Evolutionary conservation across 2,329 filamentous ascomycete genomes (phyloP).

Genomic region (Fusarium secorum): DNA sequence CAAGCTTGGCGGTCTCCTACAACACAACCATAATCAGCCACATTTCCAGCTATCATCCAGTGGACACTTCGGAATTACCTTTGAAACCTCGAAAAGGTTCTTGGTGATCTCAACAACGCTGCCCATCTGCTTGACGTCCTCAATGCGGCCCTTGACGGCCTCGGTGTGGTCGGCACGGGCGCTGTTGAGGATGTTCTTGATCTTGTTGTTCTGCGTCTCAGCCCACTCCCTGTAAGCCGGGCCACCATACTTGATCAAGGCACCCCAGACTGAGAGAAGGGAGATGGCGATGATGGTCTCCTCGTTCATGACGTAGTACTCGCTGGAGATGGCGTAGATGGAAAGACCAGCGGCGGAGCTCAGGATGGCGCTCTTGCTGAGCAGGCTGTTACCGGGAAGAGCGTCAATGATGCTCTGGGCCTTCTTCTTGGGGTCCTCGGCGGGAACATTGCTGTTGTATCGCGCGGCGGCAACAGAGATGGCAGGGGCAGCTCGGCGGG

Average conservation of each 20-base stretch:
- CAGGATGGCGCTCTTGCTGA: constrained; percentile 97
- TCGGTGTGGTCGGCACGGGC: constrained; percentile 93
- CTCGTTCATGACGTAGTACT: constrained; percentile 99
- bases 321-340: constrained; percentile 96
- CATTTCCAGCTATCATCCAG: constrained; percentile 5
- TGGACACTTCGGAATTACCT: constrained; percentile 66
- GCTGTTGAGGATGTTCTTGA: constrained; percentile 93
- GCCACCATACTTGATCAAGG: constrained; percentile 90
- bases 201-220: constrained; percentile 85
- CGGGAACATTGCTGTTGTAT: constrained; percentile 77
- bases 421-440: constrained; percentile 94
- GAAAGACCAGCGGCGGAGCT: constrained; percentile 90
- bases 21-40: constrained; percentile 40
- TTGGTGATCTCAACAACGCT: constrained; percentile 97
- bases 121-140: constrained; percentile 92
- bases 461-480: constrained; percentile 73
- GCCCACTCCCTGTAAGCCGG: constrained; percentile 95
- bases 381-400: constrained; percentile 87
- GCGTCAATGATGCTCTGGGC: constrained; percentile 94
- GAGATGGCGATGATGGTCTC: constrained; percentile 95
- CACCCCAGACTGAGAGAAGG: constrained; percentile 91
- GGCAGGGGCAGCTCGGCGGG: constrained; percentile 77
- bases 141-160: constrained; percentile 93
- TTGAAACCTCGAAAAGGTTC: constrained; percentile 95
- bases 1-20: constrained; percentile 94